Base-by-base conservation (phyloP, 1,139 yeast genomes). In the Trichomonascaceae sp. region DNA sequence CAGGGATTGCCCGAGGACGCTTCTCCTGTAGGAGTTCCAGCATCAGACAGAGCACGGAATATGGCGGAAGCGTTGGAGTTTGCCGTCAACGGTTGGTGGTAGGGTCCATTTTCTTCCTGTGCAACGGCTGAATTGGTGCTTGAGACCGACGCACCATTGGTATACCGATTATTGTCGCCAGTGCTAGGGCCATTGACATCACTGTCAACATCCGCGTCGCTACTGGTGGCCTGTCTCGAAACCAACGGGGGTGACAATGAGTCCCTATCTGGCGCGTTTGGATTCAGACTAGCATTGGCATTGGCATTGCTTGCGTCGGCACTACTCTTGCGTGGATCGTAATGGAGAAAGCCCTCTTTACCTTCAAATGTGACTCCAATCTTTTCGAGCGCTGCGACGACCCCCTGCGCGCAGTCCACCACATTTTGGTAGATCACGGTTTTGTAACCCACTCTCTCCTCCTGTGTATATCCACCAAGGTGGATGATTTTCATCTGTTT, bases 401-500 rank as follows among this genome's bases (percentile, higher is more conserved):
- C 63, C 34, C 67, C 68, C 43, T 71, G 72, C 31, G 76, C 69
- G 45, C 81, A 73, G 44, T 76, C 82, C 48, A 73, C 56, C 17
- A 76, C 56, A 51, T 77, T 77, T 44, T 72, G 74, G 55, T 67
- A 75, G 15, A 77, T 77, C 45, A 76, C 74, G 2, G 80, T 78
- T 49, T 69, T 70, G 54, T 74, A 76, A 49, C 75, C 78, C 41
- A 64, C 58, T 35, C 72, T 55, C 48, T 77, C 85, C 36, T 72
- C 74, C 39, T 64, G 66, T 3, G 76, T 56, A 50, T 74, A 77
- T 3, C 85, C 85, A 46, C 72, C 66, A 49, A 75, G 79, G 50
- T 77, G 84, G 39, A 77, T 64, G 37, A 77, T 77, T 50, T 77
- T 77, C 74, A 77, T 77, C 54, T 77, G 87, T 50, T 76, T 77